A percentile compares a stretch with the other conserved stretches of the same genome.
phyloP scores from a whole-genome alignment of 106 monocot species.

The Dioscorea zingiberensis region DNA sequence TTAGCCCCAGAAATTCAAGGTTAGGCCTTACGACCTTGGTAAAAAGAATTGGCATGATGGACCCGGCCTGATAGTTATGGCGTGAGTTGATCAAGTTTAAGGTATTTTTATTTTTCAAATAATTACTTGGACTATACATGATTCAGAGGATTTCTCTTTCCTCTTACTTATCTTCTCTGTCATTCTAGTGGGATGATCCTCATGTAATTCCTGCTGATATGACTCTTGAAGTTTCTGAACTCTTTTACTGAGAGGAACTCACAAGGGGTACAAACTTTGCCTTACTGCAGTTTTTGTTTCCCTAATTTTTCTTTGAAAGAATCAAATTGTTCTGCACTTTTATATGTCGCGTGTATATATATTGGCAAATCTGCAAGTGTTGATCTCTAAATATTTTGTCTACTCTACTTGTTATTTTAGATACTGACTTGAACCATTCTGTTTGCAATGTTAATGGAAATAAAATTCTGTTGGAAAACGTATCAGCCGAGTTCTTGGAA shows the following conservation, averaged over 20 bases:
- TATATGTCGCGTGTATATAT: too few relatives aligned
- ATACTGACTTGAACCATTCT: too few relatives aligned
- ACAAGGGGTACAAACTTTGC: slow-evolving; percentile 45
- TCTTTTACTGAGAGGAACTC: slow-evolving; percentile 76
- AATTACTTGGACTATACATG: too few relatives aligned
- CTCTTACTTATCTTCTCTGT: neutral
- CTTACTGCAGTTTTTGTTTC: neutral
- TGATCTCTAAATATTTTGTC: too few relatives aligned
- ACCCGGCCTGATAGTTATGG: slow-evolving; percentile 50
- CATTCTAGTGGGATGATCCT: slow-evolving; percentile 75
- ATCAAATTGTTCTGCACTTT: too few relatives aligned
- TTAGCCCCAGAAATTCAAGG: slow-evolving; percentile 77
- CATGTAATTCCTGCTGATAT: slow-evolving; percentile 67
- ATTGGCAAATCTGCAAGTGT: too few relatives aligned
- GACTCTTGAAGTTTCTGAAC: slow-evolving; percentile 72
- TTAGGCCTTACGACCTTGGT: slow-evolving; percentile 57
- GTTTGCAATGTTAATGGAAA: too few relatives aligned
- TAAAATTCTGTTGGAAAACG: too few relatives aligned
- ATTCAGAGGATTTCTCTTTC: too few relatives aligned
- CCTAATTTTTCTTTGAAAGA: too few relatives aligned
- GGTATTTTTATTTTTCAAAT: slow-evolving; percentile 21
- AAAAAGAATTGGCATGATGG: slow-evolving; percentile 56
- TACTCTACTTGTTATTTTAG: too few relatives aligned
- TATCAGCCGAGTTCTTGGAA: too few relatives aligned
- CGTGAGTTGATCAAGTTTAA: slow-evolving; percentile 70